Percentiles rank a stretch among this genome's conserved stretches.
These are phyloP conservation scores for Sporothrix sp. DNA, from an alignment of 2,329 filamentous ascomycete species.

Conservation along the genomic window DNA sequence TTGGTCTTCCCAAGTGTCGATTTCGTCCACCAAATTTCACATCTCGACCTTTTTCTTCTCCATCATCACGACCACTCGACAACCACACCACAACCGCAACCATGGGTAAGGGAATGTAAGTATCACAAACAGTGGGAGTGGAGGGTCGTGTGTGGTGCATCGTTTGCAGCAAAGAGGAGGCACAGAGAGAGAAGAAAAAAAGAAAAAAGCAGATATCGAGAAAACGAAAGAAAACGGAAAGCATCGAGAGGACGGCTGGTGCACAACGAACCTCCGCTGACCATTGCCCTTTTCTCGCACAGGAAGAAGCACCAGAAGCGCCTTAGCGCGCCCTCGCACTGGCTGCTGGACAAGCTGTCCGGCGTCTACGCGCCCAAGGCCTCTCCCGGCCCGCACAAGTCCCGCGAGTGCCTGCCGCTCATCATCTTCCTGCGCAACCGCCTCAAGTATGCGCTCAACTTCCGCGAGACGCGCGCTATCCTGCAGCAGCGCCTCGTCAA, in stretches of 20 bases:
- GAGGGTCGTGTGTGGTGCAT: background rate
- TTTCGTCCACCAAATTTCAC: background rate
- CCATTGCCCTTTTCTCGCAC: slow-evolving; percentile 17
- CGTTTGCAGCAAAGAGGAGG: background rate
- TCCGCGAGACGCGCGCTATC: slow-evolving; percentile 93
- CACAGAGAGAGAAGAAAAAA: background rate
- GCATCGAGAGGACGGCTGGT: background rate
- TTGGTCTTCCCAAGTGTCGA: slow-evolving; percentile 1
- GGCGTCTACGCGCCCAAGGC: slow-evolving; percentile 69
- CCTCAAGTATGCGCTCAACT: slow-evolving; percentile 99
- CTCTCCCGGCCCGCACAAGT: slow-evolving; percentile 91
- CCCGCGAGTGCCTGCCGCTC: slow-evolving; percentile 95
- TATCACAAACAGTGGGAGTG: slow-evolving; percentile 12
- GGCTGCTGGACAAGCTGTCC: slow-evolving; percentile 99
- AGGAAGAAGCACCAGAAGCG: slow-evolving; percentile 99
- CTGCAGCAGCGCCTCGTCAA: slow-evolving; percentile 99
- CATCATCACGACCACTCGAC: slow-evolving; percentile 26
- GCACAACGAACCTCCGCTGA: slow-evolving; percentile 2
- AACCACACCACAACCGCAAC: slow-evolving; percentile 29
- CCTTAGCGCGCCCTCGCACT: slow-evolving; percentile 97
- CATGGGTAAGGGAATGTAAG: slow-evolving; percentile 47
- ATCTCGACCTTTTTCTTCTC: slow-evolving; percentile 7
- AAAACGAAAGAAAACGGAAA: background rate
- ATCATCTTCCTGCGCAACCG: slow-evolving; percentile 97
- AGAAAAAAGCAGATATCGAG: no score